Evolutionary conservation across 2,329 filamentous ascomycete genomes (phyloP).

Genomic region (Fusarium guadeloupense): DNA sequence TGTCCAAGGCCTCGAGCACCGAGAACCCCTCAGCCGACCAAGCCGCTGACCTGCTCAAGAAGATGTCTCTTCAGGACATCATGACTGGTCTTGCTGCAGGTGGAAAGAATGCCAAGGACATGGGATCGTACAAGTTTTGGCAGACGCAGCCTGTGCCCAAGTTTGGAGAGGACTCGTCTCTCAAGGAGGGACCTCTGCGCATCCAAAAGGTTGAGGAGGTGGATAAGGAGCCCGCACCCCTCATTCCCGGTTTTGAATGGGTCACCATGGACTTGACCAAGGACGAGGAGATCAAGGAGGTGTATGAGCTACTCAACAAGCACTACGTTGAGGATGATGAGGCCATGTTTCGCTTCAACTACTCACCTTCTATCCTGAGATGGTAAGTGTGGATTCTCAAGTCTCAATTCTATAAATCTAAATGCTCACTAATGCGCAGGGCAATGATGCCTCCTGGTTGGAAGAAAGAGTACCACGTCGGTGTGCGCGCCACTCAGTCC

Average conservation of each 20-base stretch:
- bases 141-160: constrained; percentile 93
- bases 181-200: constrained; percentile 85
- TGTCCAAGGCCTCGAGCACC: constrained; percentile 49
- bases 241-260: constrained; percentile 93
- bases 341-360: constrained; percentile 97
- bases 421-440: constrained; percentile 59
- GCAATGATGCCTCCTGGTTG: constrained; percentile 94
- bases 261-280: constrained; percentile 86
- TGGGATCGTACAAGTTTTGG: constrained; percentile 99
- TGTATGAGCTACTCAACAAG: constrained; percentile 88
- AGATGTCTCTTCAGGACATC: constrained; percentile 74
- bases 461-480: constrained; percentile 94
- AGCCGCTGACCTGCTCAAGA: constrained; percentile 64
- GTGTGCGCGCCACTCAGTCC: constrained; percentile 84
- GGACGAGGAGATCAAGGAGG: constrained; percentile 82
- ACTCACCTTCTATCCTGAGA: constrained; percentile 86
- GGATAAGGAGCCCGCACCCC: constrained; percentile 75
- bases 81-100: constrained; percentile 79
- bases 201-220: constrained; percentile 81
- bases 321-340: constrained; percentile 98
- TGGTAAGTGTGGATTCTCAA: constrained; percentile 66
- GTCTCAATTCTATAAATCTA: neutral
- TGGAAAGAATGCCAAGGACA: constrained; percentile 93
- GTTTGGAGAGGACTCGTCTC: constrained; percentile 70
- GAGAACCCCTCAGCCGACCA: constrained; percentile 52